Percentiles rank a stretch among this genome's conserved stretches.
Conservation (phyloP, 148 eudicot genomes). For the Persicaria tinctoria region DNA sequence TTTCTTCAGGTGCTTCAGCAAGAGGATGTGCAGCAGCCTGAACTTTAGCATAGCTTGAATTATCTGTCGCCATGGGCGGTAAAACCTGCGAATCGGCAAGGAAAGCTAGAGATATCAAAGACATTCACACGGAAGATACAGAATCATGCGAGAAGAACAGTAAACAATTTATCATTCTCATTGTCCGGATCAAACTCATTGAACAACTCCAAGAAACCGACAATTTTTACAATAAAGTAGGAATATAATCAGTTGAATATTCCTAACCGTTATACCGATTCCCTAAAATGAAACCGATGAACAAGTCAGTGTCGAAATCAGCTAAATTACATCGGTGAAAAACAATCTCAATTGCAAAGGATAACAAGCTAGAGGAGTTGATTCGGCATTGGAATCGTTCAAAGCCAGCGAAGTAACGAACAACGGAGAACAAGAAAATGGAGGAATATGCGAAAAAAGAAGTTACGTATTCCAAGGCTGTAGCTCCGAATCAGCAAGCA, state of each 20-base stretch:
- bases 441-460: background rate
- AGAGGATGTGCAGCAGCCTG: constrained; percentile 74
- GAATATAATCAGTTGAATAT: background rate
- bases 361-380: background rate
- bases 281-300: background rate
- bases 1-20: constrained; percentile 49
- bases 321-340: background rate
- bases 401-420: background rate
- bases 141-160: background rate
- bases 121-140: background rate
- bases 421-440: background rate
- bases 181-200: background rate
- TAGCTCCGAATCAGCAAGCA: background rate
- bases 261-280: background rate
- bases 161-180: background rate
- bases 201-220: background rate
- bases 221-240: background rate
- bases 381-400: background rate
- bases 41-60: background rate
- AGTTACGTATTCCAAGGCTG: background rate
- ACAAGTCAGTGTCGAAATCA: background rate
- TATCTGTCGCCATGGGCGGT: background rate
- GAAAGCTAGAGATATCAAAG: background rate
- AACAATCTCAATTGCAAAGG: background rate
- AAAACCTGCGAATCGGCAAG: background rate